Base-by-base conservation (phyloP, 129 eudicot species). In the Deinandra increscens region DNA sequence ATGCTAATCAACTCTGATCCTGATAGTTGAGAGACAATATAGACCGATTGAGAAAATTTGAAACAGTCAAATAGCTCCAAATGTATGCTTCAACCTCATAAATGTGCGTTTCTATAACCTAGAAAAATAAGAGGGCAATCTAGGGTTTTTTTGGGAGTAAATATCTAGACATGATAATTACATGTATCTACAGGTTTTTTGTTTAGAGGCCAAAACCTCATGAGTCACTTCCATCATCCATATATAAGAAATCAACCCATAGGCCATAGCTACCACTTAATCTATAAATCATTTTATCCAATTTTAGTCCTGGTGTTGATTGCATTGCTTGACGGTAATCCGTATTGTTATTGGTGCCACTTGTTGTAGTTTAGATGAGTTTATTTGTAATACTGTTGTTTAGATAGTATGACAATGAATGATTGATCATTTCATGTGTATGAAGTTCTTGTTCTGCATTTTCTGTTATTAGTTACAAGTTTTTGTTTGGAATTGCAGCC, bases 401-500 rank as follows among this genome's bases (percentile, higher is more conserved):
- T 33, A 12, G 17, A 41, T 38, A 7, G 42, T 56, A 56, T 68
- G 36, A 38, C 51, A 19, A 38, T 20, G 64, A 20, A 12, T 56
- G 55, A 54, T 66, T 53, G 58, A 22, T 64, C 17, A 11, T 26
- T 65, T 55, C 31, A 20, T 54, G 18, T 31, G 68, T 44, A 20
- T 67, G 68, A 45, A 61, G 63, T 58, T 58, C 22, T 58, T 66
- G 38, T 45, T 44, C 51, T 58, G 33, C 62, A 58, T 43, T 39
- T 68, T 46, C 18, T 49, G 15, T 34, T 15, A 42, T 69, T 70
- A 69, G 51, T 68, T 76, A 39, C 7, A 49, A 38, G 41, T 38
- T 68, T 63, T 60, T 66, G 55, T 62, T 64, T 72, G 71, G 48
- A 65, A 75, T 79, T 88, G 94, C 97, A 91, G 97, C 97, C 97